phyloP scores from a whole-genome alignment of 805 yeast genomes.

The Sungouiella thailandica region DNA sequence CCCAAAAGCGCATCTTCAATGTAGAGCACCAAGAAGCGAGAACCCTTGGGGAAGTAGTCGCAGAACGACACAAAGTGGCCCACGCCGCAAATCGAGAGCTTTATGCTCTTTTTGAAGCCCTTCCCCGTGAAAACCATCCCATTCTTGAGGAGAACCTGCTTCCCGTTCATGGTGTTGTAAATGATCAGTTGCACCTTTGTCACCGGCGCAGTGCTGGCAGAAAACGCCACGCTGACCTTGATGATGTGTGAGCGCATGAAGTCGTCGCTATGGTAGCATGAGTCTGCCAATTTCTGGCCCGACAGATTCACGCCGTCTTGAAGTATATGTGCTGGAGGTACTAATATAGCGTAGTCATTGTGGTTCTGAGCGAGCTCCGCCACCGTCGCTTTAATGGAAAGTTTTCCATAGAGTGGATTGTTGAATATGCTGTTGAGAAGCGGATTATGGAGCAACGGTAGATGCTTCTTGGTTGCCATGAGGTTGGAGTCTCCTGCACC shows the following conservation, averaged over 20 bases:
- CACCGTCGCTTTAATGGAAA: conserved; percentile 46
- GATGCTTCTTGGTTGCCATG: too few relatives aligned
- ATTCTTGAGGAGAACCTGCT: conserved; percentile 51
- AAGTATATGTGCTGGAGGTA: conserved; percentile 54
- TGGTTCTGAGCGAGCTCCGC: conserved; percentile 39
- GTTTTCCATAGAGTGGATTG: conserved; percentile 42
- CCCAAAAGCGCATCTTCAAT: conserved; percentile 38
- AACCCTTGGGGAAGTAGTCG: conserved; percentile 54
- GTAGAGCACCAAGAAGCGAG: conserved; percentile 50
- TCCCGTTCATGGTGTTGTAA: conserved; percentile 51
- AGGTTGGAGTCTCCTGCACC: too few relatives aligned
- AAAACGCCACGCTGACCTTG: conserved; percentile 19
- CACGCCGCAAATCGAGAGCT: conserved; percentile 39
- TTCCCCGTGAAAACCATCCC: conserved; percentile 51
- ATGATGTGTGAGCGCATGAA: conserved; percentile 63
- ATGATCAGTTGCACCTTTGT: conserved; percentile 37
- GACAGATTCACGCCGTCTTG: conserved; percentile 27
- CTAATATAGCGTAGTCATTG: conserved; percentile 52
- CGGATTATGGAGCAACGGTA: conserved; percentile 58
- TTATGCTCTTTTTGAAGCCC: conserved; percentile 48
- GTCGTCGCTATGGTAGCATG: conserved; percentile 50
- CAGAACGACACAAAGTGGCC: conserved; percentile 52
- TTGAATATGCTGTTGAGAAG: conserved; percentile 61
- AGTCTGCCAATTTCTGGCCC: conserved; percentile 35
- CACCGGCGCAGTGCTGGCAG: conserved; percentile 20